phyloP scores from a whole-genome alignment of 805 yeast species.

The Kodamaea hsintzibuensis region DNA sequence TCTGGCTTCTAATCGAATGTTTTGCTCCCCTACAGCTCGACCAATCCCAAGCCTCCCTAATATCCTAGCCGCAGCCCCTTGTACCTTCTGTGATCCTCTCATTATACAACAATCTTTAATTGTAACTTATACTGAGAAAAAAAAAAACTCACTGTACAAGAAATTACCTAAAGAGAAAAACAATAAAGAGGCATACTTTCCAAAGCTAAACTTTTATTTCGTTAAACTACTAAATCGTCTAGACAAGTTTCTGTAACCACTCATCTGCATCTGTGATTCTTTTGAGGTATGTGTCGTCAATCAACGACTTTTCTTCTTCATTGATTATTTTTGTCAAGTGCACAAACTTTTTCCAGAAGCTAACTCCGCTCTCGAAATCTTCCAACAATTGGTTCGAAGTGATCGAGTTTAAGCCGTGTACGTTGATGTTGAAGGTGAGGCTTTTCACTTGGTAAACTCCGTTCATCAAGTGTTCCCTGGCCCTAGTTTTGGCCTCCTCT shows the following conservation, averaged over 20 bases:
- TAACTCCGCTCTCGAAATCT: constrained; percentile 34
- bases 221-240: constrained; percentile 2
- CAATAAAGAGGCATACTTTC: neutral
- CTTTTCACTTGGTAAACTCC: constrained; percentile 39
- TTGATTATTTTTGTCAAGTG: constrained; percentile 24
- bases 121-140: neutral
- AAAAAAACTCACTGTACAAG: too few species aligned
- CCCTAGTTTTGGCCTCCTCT: constrained; percentile 26
- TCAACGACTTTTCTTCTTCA: constrained; percentile 27
- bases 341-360: constrained; percentile 38
- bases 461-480: constrained; percentile 35
- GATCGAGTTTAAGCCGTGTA: constrained; percentile 42
- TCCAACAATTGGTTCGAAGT: constrained; percentile 28
- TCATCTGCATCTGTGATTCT: constrained; percentile 30
- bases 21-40: neutral
- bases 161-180: neutral
- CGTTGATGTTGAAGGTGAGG: constrained; percentile 42
- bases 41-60: neutral
- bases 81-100: neutral
- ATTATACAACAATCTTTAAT: neutral
- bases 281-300: constrained; percentile 24
- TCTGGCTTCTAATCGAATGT: constrained; percentile 6
- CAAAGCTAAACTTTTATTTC: neutral
- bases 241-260: constrained; percentile 30
- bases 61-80: neutral